Evolutionary conservation across 2,329 filamentous ascomycete species (phyloP), one percentile per base, ranked within the genome.

Genomic region (Calonectria pseudoreteaudii): DNA sequence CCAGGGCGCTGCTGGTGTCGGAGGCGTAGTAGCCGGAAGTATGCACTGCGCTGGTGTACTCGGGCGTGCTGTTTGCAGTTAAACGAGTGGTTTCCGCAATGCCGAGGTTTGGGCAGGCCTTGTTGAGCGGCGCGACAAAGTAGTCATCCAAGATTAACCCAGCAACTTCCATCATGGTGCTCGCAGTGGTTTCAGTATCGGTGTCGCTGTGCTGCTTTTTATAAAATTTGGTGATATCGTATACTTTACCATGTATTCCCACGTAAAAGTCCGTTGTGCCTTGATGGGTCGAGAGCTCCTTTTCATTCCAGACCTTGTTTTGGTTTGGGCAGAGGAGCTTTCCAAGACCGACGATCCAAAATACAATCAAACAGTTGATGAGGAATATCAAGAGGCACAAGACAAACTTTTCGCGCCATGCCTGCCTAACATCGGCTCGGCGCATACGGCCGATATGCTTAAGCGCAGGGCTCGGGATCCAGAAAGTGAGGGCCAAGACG

Each of bases 381-480:
- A 99, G 81, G 41, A 94, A 83, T 78, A 99, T 98, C 68, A 98
- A 80, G 73, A 94, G 87, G 62, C 96, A 92, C 14, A 99, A 87
- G 0, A 97, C 93, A 16, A 99, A 66, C 85, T 99, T 99, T 82
- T 99, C 97, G 84, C 97, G 91, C 97, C 97, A 99, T 0, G 97
- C 97, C 91, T 98, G 94, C 38, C 97, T 94, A 13, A 99, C 95
- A 86, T 99, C 97, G 2, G 96, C 96, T 69, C 97, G 93, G 86
- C 97, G 97, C 97, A 99, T 99, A 30, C 96, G 94, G 47, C 97
- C 97, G 72, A 98, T 81, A 74, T 89, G 93, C 26, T 91, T 90
- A 18, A 99, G 91, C 2, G 94, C 78, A 65, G 95, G 94, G 0
- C 96, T 98, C 0, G 97, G 97, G 78, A 98, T 96, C 94, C 94